Evolutionary conservation across 2,329 filamentous ascomycete genomes (phyloP).

Genomic region (Colletotrichum destructivum): DNA sequence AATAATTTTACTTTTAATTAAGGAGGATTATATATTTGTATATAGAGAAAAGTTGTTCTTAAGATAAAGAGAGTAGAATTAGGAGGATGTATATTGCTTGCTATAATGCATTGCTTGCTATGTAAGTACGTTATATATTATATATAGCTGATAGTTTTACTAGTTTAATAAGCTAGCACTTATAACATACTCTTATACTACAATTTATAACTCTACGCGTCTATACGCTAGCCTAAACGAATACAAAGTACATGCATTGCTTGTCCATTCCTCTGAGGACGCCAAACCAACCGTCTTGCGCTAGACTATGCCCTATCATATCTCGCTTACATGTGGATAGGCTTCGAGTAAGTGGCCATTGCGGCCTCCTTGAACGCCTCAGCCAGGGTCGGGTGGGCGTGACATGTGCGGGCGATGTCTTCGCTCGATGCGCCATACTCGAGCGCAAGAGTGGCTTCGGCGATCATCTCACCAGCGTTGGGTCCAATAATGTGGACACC

Average conservation of each 20-base stretch:
- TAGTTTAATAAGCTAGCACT: no score
- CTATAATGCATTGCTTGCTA: no score
- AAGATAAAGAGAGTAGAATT: no score
- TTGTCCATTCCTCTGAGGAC: not conserved
- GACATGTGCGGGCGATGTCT: constrained; percentile 94
- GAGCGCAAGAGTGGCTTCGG: constrained; percentile 92
- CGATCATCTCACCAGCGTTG: constrained; percentile 99
- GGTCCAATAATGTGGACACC: constrained; percentile 97
- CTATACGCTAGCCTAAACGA: constrained; percentile 16
- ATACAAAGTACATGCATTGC: constrained; percentile 24
- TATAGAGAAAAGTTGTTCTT: no score
- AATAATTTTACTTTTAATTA: no score
- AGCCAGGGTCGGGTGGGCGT: constrained; percentile 95
- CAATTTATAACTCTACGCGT: not conserved
- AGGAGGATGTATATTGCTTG: no score
- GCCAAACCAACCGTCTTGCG: not conserved
- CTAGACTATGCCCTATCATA: not conserved
- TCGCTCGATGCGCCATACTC: constrained; percentile 97
- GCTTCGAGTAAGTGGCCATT: constrained; percentile 96
- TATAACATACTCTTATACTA: constrained; percentile 12
- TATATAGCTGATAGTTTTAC: no score
- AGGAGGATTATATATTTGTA: no score
- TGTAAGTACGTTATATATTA: no score
- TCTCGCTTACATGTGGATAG: constrained; percentile 87
- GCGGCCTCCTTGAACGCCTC: constrained; percentile 99